Evolutionary conservation across 352 stramenopile species (phyloP), one percentile per base, ranked within the genome.

Genomic region (Pythium aphanidermatum): DNA sequence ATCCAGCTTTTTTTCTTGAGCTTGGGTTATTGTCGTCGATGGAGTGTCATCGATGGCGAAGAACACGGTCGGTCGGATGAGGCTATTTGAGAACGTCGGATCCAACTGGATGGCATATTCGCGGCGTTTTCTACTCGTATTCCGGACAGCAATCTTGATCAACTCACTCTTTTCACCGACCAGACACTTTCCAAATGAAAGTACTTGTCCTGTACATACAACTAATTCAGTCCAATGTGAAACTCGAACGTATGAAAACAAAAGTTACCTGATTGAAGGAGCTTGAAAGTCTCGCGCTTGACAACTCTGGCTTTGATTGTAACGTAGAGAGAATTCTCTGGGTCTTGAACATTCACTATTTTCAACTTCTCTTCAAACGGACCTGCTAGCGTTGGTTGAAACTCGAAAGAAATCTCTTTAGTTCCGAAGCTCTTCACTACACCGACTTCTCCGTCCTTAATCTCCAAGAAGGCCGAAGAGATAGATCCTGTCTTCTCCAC

Each of bases 401-500:
- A 95, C 55, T 93, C 77, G 35, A 95, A 95, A 23, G 68, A 90
- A 45, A 95, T 92, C 47, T 95, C 79, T 56, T 89, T 91, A 13
- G 80, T 88, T 8, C 83, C 83, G 46, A 95, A 95, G 4, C 73
- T 63, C 39, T 93, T 92, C 11, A 95, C 82, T 13, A 95, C 82
- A 44, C 83, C 83, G 39, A 88, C 57, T 20, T 92, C 74, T 26
- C 83, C 83, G 52, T 93, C 80, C 48, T 95, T 93, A 42, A 95
- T 93, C 39, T 92, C 78, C 20, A 95, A 50, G 39, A 95, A 95
- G 1, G 72, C 81, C 5, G 83, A 95, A 20, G 83, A 95, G 54
- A 95, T 95, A n/a, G 80, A 93, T 2, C 83, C 83, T 2, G 83
- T 95, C 56, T 95, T 95, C 42, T 93, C 83, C 9, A 93, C 79